Base-by-base conservation (phyloP, 1,284 basidiomycete genomes). In the Cystobasidium pallidum region DNA sequence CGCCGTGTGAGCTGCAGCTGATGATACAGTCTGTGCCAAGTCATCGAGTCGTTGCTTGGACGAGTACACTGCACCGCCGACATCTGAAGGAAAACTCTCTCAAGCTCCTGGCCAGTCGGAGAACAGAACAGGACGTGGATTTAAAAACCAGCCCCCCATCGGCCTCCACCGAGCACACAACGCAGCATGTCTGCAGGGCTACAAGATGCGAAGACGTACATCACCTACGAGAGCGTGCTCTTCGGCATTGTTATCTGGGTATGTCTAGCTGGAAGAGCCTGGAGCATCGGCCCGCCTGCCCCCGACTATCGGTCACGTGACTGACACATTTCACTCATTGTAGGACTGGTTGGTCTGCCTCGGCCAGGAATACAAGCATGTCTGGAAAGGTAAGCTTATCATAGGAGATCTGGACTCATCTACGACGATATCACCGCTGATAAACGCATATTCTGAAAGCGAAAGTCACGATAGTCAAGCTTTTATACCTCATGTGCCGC, bases 201-300 rank as follows among this genome's bases (percentile, higher is more conserved):
- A 17, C 6, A 57, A 19, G 30, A 34, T 34, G 28, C 36, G 3
- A 39, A 28, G 43, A 39, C 52, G 2, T 52, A 49, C 49, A 24
- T 51, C 30, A 64, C 68, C 6, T 71, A 71, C 30, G 21, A 71
- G 34, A 59, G 54, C 19, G 54, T 71, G 28, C 59, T 71, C n/a
- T 63, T 63, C 28, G 68, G 68, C 15, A 57, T 71, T 17, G 68
- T 71, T 7, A 21, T 55, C 36, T 71, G 68, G 68, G 67, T 70
- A 36, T 10, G 66, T n/a, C 1, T 15, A 19, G 34, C 19, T 19
- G 24, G 34, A n/a, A 15, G 49, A 26, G 24, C 24, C 28, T 26
- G 3, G n/a, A 51, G 24, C 8, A 30, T 21, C 30, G 17, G n/a
- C n/a, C n/a, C n/a, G n/a, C n/a, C 24, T 32, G 17, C 47, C 15